Base-by-base conservation (phyloP, 768 basidiomycete genomes). In the Postia placenta region DNA sequence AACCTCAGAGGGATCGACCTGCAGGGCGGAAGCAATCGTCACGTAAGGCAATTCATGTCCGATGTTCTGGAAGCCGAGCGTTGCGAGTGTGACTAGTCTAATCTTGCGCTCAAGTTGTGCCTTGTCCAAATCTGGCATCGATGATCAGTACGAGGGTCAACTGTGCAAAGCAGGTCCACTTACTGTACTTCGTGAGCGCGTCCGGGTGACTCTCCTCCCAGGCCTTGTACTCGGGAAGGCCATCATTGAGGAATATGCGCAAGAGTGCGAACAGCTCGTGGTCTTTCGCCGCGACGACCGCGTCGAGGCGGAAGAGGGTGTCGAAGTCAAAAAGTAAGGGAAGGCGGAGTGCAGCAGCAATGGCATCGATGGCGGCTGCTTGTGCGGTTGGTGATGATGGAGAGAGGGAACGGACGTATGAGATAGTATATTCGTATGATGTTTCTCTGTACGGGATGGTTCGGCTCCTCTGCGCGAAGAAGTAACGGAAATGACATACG, bases 311-410 rank as follows among this genome's bases (percentile, higher is more conserved):
- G 73, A 91, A 83, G 24, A 91, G 67, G 5, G 81, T 64, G 63
- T 93, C 89, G 59, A 92, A 87, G 67, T 94, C 83, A 65, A 92
- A 88, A 49, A 87, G 64, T 12, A 69, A 67, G 2, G 85, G 81
- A 30, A 83, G 70, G 27, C 80, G 77, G 26, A 92, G 72, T 17
- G 86, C 83, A 5, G 76, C 69, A 5, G 79, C 74, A 52, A 91
- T 81, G 28, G 76, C 67, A 27, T 82, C 75, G 22, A 82, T 55
- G 7, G 84, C 83, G 39, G 79, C 83, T 3, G 69, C 42, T 49
- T 76, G 68, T 15, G 79, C 72, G 9, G 69, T 63, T 20, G 78
- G 67, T 0, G 83, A 81, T 1, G 75, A 68, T 2, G 79, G 49
- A 2, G 82, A 75, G 20, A 91, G 68, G 7, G 79, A 78, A 49